Percentiles rank a stretch among this genome's conserved stretches.
Evolutionary conservation across 805 yeast species (phyloP).

Genomic region (Nematodospora valgi): DNA sequence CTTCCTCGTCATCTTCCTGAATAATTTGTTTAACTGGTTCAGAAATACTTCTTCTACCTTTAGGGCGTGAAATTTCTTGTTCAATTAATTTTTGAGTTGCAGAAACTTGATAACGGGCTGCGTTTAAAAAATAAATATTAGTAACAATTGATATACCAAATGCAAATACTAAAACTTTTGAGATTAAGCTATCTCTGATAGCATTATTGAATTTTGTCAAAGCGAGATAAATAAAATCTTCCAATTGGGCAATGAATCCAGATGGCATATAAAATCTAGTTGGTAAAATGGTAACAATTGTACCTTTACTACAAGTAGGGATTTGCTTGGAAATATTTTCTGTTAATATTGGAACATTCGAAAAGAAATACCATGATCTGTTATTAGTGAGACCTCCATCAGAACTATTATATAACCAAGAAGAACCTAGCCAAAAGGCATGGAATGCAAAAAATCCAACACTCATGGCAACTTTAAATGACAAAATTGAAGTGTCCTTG

Average conservation of each 20-base stretch:
- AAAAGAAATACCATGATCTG: conserved; percentile 8
- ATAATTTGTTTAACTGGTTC: conserved; percentile 28
- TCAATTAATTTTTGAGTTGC: conserved; percentile 39
- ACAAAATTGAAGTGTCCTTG: conserved; percentile 35
- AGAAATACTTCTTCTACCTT: conserved; percentile 12
- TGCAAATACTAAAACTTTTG: conserved; percentile 70
- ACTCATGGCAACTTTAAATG: conserved; percentile 59
- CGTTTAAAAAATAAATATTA: conserved; percentile 82
- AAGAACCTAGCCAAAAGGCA: conserved; percentile 63
- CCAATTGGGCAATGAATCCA: conserved; percentile 53
- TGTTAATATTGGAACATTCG: conserved; percentile 28
- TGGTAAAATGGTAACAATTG: conserved; percentile 57
- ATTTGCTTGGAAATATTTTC: conserved; percentile 42
- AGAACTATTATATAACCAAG: conserved; percentile 52
- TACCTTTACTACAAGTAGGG: conserved; percentile 44
- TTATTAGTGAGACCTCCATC: conserved; percentile 8
- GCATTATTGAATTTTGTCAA: conserved; percentile 60
- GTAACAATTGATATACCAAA: conserved; percentile 74
- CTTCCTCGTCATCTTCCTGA: conserved; percentile 13
- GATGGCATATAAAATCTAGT: conserved; percentile 57
- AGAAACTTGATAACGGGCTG: conserved; percentile 65
- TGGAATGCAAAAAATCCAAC: conserved; percentile 61
- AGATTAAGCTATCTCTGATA: conserved; percentile 74
- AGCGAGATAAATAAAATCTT: conserved; percentile 53
- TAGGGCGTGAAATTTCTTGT: conserved; percentile 34